Percentiles rank a stretch among this genome's conserved stretches.
phyloP scores from a whole-genome alignment of 73 alveolate genomes.

The Paramecium octaurelia region DNA sequence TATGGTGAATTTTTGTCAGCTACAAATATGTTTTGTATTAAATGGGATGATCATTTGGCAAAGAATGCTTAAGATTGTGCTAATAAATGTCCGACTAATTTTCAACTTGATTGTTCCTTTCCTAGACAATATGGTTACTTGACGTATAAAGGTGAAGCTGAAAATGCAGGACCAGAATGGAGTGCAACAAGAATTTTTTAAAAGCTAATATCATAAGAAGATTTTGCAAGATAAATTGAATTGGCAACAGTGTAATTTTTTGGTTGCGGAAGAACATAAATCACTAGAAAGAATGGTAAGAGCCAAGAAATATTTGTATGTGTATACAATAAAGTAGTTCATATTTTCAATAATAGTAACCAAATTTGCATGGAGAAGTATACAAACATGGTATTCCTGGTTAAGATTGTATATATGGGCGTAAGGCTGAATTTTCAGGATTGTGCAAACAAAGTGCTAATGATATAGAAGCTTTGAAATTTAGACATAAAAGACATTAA shows the following conservation, averaged over 20 bases:
- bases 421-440: not conserved
- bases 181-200: not conserved
- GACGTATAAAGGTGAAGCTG: not conserved
- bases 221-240: not conserved
- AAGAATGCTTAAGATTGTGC: not conserved
- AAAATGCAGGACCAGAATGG: not conserved
- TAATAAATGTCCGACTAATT: not conserved
- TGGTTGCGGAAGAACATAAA: conserved; percentile 29
- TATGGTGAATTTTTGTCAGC: not conserved
- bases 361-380: not conserved
- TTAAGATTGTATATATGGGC: not conserved
- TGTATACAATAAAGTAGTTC: not conserved
- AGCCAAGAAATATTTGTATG: not conserved
- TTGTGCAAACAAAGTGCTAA: not conserved
- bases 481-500: not conserved
- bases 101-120: not conserved
- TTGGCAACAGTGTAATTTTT: not conserved
- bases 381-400: not conserved
- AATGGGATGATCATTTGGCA: not conserved
- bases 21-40: not conserved
- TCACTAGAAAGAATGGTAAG: not conserved
- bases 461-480: not conserved
- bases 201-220: not conserved
- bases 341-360: not conserved
- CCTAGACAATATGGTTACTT: not conserved